Evolutionary conservation across 1,284 basidiomycete genomes (phyloP), one percentile per base, ranked within the genome.

Genomic region (Caloboletus firmus): DNA sequence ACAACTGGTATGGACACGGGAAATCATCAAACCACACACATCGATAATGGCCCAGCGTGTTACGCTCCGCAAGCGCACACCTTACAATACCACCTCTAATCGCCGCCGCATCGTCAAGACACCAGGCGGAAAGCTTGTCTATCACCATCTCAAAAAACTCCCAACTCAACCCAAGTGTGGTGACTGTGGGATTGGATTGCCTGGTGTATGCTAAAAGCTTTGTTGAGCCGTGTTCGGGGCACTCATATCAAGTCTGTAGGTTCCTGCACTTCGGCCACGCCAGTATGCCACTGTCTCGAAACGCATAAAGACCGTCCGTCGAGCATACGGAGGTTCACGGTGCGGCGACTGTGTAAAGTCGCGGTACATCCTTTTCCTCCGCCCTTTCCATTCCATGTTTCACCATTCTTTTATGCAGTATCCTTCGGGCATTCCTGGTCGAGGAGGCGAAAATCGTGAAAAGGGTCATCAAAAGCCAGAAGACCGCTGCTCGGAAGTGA

Each of bases 401-500:
- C 37, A 50, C 24, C 37, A 30, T 51, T 35, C n/a, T 45, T 12
- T 20, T 37, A n/a, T 35, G 20, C 49, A 96, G 96, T 66, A 95
- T 99, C 70, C 89, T 99, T 70, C 93, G 97, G 58, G 95, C 97
- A 61, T 99, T 99, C 88, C 79, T 99, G 60, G 93, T 99, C 54
- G 97, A 99, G 82, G 95, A 99, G 82, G 96, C 96, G 47, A 99
- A 98, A 85, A 98, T 99, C 67, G 96, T 99, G 73, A 99, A 99
- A 89, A 91, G 87, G 79, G 95, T 99, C 63, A 93, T 98, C 83
- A 98, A 98, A 84, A 89, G 89, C 68, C 69, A 71, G 51, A 69
- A 68, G 57, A 63, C 67, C 13, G 40, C 48, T 34, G 15, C 44
- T 36, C 63, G 57, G 26, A 69, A 69, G 62, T 69, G 55, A 69